Conservation (phyloP, 129 eudicot species). For the Heracleum sosnowskyi region DNA sequence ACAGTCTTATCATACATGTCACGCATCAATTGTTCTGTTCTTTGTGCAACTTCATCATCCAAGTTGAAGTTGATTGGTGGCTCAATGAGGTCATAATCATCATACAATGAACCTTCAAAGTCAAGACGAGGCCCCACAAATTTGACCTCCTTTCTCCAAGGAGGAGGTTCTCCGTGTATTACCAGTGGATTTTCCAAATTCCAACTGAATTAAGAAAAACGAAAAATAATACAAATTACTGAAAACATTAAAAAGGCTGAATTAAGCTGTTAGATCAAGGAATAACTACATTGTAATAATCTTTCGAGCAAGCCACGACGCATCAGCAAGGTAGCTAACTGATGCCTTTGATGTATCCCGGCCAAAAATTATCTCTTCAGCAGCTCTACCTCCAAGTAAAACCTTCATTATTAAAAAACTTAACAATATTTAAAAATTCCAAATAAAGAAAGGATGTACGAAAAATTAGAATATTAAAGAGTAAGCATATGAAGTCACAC, state of each 20-base stretch:
- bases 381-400: constrained; percentile 91
- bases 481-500: constrained; percentile 25
- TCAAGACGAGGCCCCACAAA: constrained; percentile 87
- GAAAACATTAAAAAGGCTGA: not conserved
- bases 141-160: constrained; percentile 53
- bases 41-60: constrained; percentile 75
- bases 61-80: constrained; percentile 59
- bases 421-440: not conserved
- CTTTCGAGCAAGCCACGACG: constrained; percentile 98
- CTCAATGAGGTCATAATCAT: constrained; percentile 41
- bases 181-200: constrained; percentile 88
- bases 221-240: not conserved
- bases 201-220: constrained; percentile 43
- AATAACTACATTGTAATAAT: constrained; percentile 63
- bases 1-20: constrained; percentile 68
- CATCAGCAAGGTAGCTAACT: constrained; percentile 80
- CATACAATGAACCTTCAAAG: constrained; percentile 79
- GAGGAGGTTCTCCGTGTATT: constrained; percentile 84
- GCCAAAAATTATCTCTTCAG: constrained; percentile 85
- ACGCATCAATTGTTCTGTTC: constrained; percentile 61
- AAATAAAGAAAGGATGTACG: not conserved
- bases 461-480: not conserved
- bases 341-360: constrained; percentile 87
- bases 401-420: constrained; percentile 36
- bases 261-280: not conserved